Conservation (phyloP, 2,329 filamentous ascomycete genomes). For the Mollisiaceae sp. region DNA sequence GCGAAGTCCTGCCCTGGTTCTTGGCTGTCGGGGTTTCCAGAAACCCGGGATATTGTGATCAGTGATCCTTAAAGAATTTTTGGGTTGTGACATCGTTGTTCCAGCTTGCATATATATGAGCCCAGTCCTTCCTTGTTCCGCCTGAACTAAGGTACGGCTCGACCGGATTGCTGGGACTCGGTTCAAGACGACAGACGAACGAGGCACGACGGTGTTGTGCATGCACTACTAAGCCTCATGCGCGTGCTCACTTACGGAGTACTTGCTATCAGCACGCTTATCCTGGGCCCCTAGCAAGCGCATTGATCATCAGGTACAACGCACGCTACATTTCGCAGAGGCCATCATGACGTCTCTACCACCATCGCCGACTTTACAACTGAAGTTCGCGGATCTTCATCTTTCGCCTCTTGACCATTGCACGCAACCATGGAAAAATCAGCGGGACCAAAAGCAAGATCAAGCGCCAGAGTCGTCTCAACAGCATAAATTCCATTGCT, state of each 20-base stretch:
- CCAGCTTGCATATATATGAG: conserved; percentile 3
- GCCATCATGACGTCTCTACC: not conserved
- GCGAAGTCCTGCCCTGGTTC: not conserved
- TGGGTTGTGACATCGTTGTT: not conserved
- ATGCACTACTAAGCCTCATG: not conserved
- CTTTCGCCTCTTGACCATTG: not conserved
- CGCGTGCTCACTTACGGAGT: too few relatives aligned
- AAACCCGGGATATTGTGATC: not conserved
- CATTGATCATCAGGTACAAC: not conserved
- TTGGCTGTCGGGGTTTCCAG: not conserved
- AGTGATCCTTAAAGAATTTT: not conserved
- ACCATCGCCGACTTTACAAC: not conserved
- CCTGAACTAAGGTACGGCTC: not conserved
- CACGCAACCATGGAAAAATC: not conserved
- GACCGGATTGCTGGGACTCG: conserved; percentile 6
- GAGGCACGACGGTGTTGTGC: not conserved
- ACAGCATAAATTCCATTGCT: conserved; percentile 21
- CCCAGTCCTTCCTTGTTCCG: not conserved
- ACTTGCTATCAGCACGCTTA: not conserved
- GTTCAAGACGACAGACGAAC: not conserved
- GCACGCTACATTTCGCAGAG: not conserved
- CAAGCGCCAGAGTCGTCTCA: not conserved
- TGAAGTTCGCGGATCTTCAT: not conserved
- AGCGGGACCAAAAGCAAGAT: not conserved
- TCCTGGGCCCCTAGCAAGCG: not conserved